Evolutionary conservation across 2,329 filamentous ascomycete species (phyloP).

Genomic region (Thermomyces lanuginosus): DNA sequence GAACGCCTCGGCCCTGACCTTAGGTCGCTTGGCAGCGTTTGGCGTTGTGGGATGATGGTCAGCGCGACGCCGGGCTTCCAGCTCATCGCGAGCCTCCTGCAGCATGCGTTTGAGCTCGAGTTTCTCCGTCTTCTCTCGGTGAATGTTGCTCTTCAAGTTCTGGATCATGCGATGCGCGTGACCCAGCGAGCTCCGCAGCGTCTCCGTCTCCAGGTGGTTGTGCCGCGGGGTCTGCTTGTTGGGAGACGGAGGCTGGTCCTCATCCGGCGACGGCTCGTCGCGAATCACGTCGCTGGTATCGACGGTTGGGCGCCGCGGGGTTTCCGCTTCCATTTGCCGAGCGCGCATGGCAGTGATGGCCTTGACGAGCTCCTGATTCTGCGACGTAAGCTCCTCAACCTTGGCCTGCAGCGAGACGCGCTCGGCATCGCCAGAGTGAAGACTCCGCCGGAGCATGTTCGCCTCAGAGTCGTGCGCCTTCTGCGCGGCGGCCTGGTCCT

Average conservation of each 20-base stretch:
- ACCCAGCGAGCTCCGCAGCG: slow-evolving; percentile 78
- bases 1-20: slow-evolving; percentile 49
- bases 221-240: slow-evolving; percentile 84
- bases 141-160: slow-evolving; percentile 82
- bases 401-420: slow-evolving; percentile 62
- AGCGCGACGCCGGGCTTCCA: slow-evolving; percentile 50
- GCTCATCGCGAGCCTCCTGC: slow-evolving; percentile 83
- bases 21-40: slow-evolving; percentile 35
- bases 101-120: slow-evolving; percentile 88
- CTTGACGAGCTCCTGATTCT: slow-evolving; percentile 81
- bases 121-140: slow-evolving; percentile 97
- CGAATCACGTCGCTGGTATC: slow-evolving; percentile 48
- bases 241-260: slow-evolving; percentile 79
- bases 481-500: slow-evolving; percentile 59
- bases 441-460: slow-evolving; percentile 63
- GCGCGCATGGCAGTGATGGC: slow-evolving; percentile 57
- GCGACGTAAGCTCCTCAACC: slow-evolving; percentile 69
- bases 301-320: slow-evolving; percentile 41
- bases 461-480: slow-evolving; percentile 85
- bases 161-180: slow-evolving; percentile 96
- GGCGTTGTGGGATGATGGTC: slow-evolving; percentile 28
- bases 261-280: slow-evolving; percentile 63
- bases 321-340: slow-evolving; percentile 48
- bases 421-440: slow-evolving; percentile 63
- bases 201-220: slow-evolving; percentile 85